Evolutionary conservation across 2,329 filamentous ascomycete species (phyloP).

Genomic region (Aspergillus ustus): DNA sequence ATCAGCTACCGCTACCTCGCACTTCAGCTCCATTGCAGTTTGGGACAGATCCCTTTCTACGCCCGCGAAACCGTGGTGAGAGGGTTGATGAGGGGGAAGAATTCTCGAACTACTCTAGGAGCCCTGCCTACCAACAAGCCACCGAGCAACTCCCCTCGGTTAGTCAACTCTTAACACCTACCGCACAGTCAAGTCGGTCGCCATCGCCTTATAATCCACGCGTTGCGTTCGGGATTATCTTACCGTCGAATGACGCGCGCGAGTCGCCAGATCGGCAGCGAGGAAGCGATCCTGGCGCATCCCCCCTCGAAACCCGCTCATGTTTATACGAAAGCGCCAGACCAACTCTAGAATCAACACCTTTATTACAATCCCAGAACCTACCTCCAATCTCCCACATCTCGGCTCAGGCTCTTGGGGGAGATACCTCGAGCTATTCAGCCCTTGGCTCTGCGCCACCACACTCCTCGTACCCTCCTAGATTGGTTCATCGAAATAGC

Average conservation of each 20-base stretch:
- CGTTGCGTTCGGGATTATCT: constrained; percentile 24
- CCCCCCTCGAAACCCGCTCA: constrained; percentile 20
- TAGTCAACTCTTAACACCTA: constrained; percentile 45
- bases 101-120: constrained; percentile 17
- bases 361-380: constrained; percentile 25
- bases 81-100: constrained; percentile 27
- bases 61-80: constrained; percentile 31
- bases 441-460: constrained; percentile 27
- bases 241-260: constrained; percentile 22
- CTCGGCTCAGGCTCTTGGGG: constrained; percentile 28
- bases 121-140: constrained; percentile 20
- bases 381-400: constrained; percentile 40
- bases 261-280: constrained; percentile 25
- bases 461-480: constrained; percentile 25
- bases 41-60: constrained; percentile 39
- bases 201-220: constrained; percentile 35
- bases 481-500: constrained; percentile 24
- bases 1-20: constrained; percentile 47
- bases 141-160: constrained; percentile 45
- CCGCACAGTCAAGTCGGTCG: constrained; percentile 31
- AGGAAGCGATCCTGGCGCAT: constrained; percentile 26
- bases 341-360: constrained; percentile 25
- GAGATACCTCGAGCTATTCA: constrained; percentile 26
- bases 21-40: constrained; percentile 39
- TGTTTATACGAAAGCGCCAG: constrained; percentile 24